phyloP scores from a whole-genome alignment of 2,329 filamentous ascomycete genomes.

The Neonectria hederae region DNA sequence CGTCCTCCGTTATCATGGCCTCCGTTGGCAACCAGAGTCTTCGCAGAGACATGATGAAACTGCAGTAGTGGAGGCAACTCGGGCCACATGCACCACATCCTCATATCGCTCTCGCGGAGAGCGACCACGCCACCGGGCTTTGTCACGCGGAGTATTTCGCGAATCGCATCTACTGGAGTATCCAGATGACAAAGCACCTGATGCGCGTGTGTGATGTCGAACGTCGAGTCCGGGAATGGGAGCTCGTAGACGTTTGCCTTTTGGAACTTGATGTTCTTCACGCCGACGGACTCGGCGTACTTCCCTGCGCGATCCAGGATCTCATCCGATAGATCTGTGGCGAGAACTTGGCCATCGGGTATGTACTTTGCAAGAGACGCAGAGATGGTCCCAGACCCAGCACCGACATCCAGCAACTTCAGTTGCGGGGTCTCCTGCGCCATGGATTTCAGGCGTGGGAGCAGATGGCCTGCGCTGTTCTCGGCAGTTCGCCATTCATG shows the following conservation, averaged over 20 bases:
- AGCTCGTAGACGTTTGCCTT: constrained; percentile 46
- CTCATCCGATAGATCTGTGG: constrained; percentile 45
- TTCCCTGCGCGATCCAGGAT: constrained; percentile 42
- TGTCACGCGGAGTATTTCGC: constrained; percentile 55
- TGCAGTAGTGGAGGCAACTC: constrained; percentile 36
- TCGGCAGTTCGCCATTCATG: constrained; percentile 54
- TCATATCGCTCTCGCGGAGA: constrained; percentile 43
- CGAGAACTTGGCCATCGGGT: constrained; percentile 49
- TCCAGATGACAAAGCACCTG: constrained; percentile 56
- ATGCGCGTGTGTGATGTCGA: constrained; percentile 55
- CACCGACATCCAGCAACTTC: constrained; percentile 58
- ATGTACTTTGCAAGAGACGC: constrained; percentile 53
- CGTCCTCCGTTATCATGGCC: constrained; percentile 42
- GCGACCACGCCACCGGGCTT: constrained; percentile 56
- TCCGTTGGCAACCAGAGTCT: constrained; percentile 36
- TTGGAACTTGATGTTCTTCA: constrained; percentile 43
- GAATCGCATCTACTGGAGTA: constrained; percentile 46
- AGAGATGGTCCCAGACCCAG: constrained; percentile 61
- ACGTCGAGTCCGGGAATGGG: constrained; percentile 50
- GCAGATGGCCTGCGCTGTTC: constrained; percentile 54
- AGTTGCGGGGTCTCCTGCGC: constrained; percentile 43
- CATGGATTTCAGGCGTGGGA: constrained; percentile 49
- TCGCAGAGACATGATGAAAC: constrained; percentile 37
- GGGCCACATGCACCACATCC: constrained; percentile 44
- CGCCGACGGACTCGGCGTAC: constrained; percentile 34